These are phyloP conservation scores for Nemania sp. DNA, from an alignment of 2,329 filamentous ascomycete species.

Conservation along the genomic window DNA sequence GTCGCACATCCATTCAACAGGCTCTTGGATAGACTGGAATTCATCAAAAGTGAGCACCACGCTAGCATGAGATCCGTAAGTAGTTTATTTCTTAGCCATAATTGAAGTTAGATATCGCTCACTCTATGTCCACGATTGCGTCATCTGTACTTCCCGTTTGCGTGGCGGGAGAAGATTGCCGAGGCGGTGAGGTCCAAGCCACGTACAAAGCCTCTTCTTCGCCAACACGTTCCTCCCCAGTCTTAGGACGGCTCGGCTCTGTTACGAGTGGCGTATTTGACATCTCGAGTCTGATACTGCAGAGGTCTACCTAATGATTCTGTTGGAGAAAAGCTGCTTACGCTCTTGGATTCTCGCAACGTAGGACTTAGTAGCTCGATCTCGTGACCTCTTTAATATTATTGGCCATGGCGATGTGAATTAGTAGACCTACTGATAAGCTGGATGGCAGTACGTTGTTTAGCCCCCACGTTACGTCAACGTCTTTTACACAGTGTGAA, in stretches of 20 bases:
- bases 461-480: neutral
- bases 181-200: constrained; percentile 6
- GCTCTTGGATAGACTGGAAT: neutral
- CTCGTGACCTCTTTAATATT: neutral
- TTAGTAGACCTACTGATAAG: too few species aligned
- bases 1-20: constrained; percentile 7
- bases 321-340: neutral
- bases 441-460: neutral
- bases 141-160: neutral
- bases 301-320: neutral
- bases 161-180: neutral
- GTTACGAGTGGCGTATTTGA: neutral
- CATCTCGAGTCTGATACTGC: constrained; percentile 6
- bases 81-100: neutral
- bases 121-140: constrained; percentile 4
- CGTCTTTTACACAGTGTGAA: neutral
- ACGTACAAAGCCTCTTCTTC: constrained; percentile 8
- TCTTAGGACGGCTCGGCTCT: neutral
- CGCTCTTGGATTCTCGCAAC: neutral
- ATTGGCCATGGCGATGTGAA: neutral
- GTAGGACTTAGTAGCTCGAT: neutral
- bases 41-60: constrained; percentile 13
- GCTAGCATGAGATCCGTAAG: neutral
- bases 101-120: neutral
- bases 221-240: neutral